Base-by-base conservation (phyloP, 2,329 filamentous ascomycete species). In the Tolypocladium ovalisporum region DNA sequence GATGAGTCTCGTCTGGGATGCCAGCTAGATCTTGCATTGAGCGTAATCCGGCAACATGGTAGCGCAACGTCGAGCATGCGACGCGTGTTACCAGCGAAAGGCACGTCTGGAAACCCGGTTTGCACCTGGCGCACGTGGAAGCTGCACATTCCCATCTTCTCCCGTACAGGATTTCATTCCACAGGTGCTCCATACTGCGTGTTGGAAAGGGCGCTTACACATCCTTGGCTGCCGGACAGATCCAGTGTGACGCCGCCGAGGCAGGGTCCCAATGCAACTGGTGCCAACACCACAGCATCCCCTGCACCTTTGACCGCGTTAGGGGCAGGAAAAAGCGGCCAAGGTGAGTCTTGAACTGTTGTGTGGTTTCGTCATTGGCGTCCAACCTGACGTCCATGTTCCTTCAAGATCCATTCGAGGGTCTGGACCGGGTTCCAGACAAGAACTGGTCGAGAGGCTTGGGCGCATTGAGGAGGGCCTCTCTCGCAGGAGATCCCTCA, bases 61-160 rank as follows among this genome's bases (percentile, higher is more conserved):
- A 36, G 57, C 36, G 24, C 56, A 58, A 44, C 54, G 61, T 40
- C 61, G 63, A 57, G 76, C 77, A 15, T 80, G 77, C 62, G 77
- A 80, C 62, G 73, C 76, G 19, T 80, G 77, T 60, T 75, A 78
- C 62, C 73, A 68, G 62, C 68, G 75, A 63, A 80, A 79, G 75
- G 77, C 76, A 68, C 39, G 60, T 37, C 29, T 13, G 9, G 8
- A 27, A 13, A 51, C 47, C 17, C 17, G 17, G 7, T 49, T 24
- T 10, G 10, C 4, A 4, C n/a, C 22, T 10, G n/a, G 9, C 40
- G 27, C 27, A 49, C 32, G 44, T 49, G 44, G n/a, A 17, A 32
- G 39, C n/a, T 54, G 57, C 56, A 37, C 35, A 13, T 56, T 51
- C n/a, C 37, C 56, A 47, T 52, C 52, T 40, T 24, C 57, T 40